These are phyloP conservation scores for Microsporum audouinii DNA, from an alignment of 2,329 filamentous ascomycete species.

Conservation along the genomic window DNA sequence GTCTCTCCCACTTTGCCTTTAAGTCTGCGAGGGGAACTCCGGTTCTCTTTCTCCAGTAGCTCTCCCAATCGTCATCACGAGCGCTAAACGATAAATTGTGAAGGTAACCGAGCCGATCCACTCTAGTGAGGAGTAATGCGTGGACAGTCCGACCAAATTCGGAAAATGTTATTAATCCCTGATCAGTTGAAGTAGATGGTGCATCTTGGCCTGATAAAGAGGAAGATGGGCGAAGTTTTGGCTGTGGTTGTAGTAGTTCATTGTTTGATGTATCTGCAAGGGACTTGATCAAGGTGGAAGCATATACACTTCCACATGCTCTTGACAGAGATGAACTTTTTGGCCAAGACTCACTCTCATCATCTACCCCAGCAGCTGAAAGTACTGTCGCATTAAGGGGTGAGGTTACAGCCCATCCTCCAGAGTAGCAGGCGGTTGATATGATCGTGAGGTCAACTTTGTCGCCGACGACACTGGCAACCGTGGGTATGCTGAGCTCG, in stretches of 20 bases:
- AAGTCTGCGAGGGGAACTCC: constrained; percentile 12
- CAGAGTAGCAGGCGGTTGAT: constrained; percentile 9
- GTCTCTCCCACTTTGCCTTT: constrained; percentile 12
- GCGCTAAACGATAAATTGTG: constrained; percentile 14
- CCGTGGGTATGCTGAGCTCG: background rate
- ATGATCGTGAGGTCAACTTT: constrained; percentile 7
- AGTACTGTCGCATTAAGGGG: constrained; percentile 6
- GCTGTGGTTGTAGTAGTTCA: background rate
- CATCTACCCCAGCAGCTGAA: constrained; percentile 1
- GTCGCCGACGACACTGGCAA: background rate
- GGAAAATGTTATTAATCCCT: constrained; percentile 7
- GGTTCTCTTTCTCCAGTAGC: constrained; percentile 10
- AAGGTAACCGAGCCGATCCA: background rate
- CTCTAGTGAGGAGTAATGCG: background rate
- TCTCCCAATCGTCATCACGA: constrained; percentile 15
- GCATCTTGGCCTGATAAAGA: background rate
- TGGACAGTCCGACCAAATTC: background rate
- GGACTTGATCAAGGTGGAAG: constrained; percentile 6
- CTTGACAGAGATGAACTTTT: constrained; percentile 2
- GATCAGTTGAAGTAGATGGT: constrained; percentile 5
- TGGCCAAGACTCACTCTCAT: constrained; percentile 5
- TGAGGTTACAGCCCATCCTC: constrained; percentile 7
- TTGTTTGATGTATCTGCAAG: background rate
- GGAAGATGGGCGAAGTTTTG: background rate
- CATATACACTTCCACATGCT: constrained; percentile 7